Evolutionary conservation across 176 grass and related monocot genomes (phyloP).

Genomic region (Lolium perenne): DNA sequence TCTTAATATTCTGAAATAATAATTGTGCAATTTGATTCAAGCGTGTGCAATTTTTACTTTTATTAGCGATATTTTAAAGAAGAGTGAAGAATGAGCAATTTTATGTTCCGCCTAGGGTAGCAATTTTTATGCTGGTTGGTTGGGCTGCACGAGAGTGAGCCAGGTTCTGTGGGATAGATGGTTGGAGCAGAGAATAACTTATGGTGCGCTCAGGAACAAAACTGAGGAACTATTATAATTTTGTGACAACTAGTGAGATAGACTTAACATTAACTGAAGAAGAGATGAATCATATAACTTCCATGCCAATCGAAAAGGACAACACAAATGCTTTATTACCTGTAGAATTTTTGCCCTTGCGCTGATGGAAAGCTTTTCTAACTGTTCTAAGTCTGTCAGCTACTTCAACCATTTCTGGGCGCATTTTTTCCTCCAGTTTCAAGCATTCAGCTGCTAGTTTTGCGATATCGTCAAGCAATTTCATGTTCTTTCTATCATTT

Average conservation of each 20-base stretch:
- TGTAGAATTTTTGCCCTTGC: too few species aligned
- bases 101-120: too few species aligned
- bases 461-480: too few species aligned
- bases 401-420: too few species aligned
- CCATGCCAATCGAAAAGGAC: neutral
- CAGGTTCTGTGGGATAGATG: neutral
- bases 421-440: too few species aligned
- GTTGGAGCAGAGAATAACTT: neutral
- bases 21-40: neutral
- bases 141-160: neutral
- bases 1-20: neutral
- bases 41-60: neutral
- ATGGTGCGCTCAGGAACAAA: neutral
- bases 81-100: too few species aligned
- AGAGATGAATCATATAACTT: neutral
- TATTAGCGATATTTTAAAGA: too few species aligned
- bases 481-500: too few species aligned
- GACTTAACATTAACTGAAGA: neutral
- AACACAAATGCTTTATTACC: neutral
- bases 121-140: neutral
- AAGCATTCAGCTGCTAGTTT: too few species aligned
- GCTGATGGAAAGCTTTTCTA: too few species aligned
- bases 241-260: neutral
- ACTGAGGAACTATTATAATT: neutral
- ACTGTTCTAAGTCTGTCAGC: too few species aligned